phyloP scores from a whole-genome alignment of 495 filamentous ascomycete species.

The Parachaetomium inaequale region DNA sequence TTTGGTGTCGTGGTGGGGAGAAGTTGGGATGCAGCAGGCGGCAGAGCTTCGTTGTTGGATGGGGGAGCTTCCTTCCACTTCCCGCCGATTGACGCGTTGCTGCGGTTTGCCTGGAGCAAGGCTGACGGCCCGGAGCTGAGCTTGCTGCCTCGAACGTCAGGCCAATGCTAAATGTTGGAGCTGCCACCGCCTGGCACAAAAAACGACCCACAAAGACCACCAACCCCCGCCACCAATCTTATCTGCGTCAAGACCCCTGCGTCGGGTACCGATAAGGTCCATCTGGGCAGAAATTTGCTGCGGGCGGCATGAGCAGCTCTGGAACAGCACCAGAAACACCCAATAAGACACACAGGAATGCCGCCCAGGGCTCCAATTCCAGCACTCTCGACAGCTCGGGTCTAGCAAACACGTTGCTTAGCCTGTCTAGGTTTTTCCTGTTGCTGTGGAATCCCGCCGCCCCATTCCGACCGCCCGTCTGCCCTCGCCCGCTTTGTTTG shows the following conservation, averaged over 20 bases:
- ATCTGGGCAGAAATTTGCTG: conserved; percentile 37
- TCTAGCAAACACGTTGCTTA: conserved; percentile 9
- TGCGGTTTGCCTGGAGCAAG: conserved; percentile 41
- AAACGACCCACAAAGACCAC: neutral
- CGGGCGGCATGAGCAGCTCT: conserved; percentile 20
- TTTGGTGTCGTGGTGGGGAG: conserved; percentile 11
- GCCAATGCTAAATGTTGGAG: neutral
- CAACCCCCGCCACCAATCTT: conserved; percentile 18
- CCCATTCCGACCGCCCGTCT: conserved; percentile 16
- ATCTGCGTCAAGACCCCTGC: conserved; percentile 25
- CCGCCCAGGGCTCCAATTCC: conserved; percentile 19
- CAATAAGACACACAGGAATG: conserved; percentile 24
- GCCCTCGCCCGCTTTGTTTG: conserved; percentile 10
- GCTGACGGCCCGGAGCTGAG: conserved; percentile 22
- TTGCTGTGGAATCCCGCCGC: conserved; percentile 14
- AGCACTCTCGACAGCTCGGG: conserved; percentile 24
- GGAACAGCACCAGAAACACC: conserved; percentile 24
- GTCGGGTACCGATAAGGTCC: conserved; percentile 30
- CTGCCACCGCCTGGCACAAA: neutral
- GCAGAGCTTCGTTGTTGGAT: conserved; percentile 33
- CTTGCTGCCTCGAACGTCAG: conserved; percentile 23
- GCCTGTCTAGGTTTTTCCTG: conserved; percentile 10
- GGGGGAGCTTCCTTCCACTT: conserved; percentile 28
- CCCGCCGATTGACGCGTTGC: conserved; percentile 38
- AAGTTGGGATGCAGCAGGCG: conserved; percentile 21